A percentile compares a stretch with the other conserved stretches of the same genome.
These are phyloP conservation scores for Boechera stricta DNA, from an alignment of 345 rosid genomes.

Conservation along the genomic window DNA sequence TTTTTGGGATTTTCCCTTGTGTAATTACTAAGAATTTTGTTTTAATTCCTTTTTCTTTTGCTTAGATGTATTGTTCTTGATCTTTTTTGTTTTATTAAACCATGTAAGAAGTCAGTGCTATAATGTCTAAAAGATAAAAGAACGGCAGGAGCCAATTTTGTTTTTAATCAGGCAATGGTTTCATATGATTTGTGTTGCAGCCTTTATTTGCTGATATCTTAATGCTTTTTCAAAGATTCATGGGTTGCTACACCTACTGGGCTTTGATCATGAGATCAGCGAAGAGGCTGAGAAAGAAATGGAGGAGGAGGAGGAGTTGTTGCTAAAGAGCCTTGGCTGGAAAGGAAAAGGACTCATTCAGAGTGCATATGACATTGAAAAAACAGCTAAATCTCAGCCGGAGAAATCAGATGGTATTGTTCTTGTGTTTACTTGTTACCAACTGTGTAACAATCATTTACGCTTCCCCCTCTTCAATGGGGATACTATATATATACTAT, in stretches of 20 bases:
- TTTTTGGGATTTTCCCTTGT: neutral
- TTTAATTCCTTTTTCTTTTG: neutral
- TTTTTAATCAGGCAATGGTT: neutral
- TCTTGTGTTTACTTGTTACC: constrained; percentile 2
- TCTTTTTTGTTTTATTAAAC: constrained; percentile 18
- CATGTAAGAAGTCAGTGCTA: neutral
- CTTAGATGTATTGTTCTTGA: neutral
- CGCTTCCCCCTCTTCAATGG: constrained; percentile 4
- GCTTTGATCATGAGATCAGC: constrained; percentile 95
- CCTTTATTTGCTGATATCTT: constrained; percentile 9
- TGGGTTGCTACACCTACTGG: constrained; percentile 89
- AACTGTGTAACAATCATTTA: neutral
- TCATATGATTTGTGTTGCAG: neutral
- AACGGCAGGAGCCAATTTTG: neutral
- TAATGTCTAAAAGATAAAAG: neutral
- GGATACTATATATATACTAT: constrained; percentile 29
- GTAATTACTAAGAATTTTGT: constrained; percentile 4
- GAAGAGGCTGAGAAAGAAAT: constrained; percentile 95
- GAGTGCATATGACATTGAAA: constrained; percentile 69
- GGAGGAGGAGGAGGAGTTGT: constrained; percentile 84
- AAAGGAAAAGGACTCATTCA: constrained; percentile 93
- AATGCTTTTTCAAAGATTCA: constrained; percentile 62
- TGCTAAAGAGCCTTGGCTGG: constrained; percentile 88
- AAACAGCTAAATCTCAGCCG: constrained; percentile 39
- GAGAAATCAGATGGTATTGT: constrained; percentile 71